phyloP scores from a whole-genome alignment of 140 eudicot genomes.

The Bidens hawaiensis region DNA sequence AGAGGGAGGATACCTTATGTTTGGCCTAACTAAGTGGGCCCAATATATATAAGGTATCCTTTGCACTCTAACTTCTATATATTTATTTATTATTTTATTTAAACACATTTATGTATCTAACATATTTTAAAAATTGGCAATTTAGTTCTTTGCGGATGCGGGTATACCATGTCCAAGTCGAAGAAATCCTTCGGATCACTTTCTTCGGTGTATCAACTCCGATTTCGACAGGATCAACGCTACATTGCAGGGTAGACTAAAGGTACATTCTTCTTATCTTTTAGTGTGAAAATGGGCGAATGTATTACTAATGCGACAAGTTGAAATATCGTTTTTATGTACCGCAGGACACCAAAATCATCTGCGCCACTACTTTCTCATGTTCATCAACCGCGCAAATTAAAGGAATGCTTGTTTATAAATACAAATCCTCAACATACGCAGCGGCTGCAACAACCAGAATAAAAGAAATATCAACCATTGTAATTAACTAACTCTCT shows the following conservation, averaged over 20 bases:
- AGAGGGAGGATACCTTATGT: neutral
- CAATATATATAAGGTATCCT: neutral
- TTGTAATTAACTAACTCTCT: conserved; percentile 28
- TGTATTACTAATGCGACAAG: too few relatives aligned
- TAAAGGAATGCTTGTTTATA: conserved; percentile 55
- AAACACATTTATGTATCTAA: neutral
- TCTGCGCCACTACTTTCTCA: conserved; percentile 21
- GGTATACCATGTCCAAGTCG: conserved; percentile 89
- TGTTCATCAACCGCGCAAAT: conserved; percentile 49
- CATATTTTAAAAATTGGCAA: neutral
- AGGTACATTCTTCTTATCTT: conserved; percentile 34
- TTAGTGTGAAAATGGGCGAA: neutral
- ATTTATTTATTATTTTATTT: neutral
- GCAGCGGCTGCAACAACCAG: conserved; percentile 36
- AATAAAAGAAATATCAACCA: conserved; percentile 45
- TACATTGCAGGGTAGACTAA: conserved; percentile 63
- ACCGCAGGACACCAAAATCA: conserved; percentile 34
- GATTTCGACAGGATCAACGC: conserved; percentile 76
- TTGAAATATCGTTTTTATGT: neutral
- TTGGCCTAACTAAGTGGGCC: neutral
- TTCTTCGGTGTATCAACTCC: conserved; percentile 77
- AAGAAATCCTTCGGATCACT: conserved; percentile 95
- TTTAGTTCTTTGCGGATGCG: conserved; percentile 70
- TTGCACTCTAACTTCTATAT: too few relatives aligned
- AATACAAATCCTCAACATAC: conserved; percentile 41